Base-by-base conservation (phyloP, 805 yeast species). In the Soucietia sequanensis region DNA sequence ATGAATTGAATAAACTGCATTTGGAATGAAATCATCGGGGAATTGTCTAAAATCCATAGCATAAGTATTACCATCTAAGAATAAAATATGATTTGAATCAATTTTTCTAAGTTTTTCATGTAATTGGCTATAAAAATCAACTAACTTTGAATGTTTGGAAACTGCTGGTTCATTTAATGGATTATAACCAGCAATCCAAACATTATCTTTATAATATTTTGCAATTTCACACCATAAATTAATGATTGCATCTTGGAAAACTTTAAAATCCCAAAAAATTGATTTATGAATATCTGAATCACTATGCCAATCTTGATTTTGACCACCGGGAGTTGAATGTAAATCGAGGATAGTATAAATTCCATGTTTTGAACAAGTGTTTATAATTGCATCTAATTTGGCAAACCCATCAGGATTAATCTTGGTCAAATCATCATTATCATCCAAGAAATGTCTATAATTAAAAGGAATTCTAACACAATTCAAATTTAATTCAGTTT, bases 181-280 rank as follows among this genome's bases (percentile, higher is more conserved):
- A 41, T 74, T 74, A 52, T 71, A 74, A n/a, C 79, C 79, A 4
- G 78, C 78, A 36, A 74, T 63, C 72, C 72, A 71, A 13, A 54
- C 47, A 46, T 74, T 72, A 35, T 62, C 70, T 41, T 58, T 62
- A 48, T 74, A 74, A 49, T 70, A 63, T 29, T 54, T 51, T 6
- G 78, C 78, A 23, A 74, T 47, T 33, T 60, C 58, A 5, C 38
- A 47, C 78, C 78, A 74, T 31, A 74, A 56, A 44, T 70, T 58
- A 30, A 70, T 56, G 15, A 69, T 56, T 8, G 63, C 59, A 41
- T 72, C 77, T 51, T 72, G 78, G 52, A 72, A 68, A 17, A 63
- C 56, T 44, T 63, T 67, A 55, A 69, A 73, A 17, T 68, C 71
- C 76, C 77, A 73, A 48, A 73, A 72, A 16, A 70, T 34, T 2